Evolutionary conservation across 129 eudicot species (phyloP), one percentile per base, ranked within the genome.

Genomic region (Escallonia herrerae): DNA sequence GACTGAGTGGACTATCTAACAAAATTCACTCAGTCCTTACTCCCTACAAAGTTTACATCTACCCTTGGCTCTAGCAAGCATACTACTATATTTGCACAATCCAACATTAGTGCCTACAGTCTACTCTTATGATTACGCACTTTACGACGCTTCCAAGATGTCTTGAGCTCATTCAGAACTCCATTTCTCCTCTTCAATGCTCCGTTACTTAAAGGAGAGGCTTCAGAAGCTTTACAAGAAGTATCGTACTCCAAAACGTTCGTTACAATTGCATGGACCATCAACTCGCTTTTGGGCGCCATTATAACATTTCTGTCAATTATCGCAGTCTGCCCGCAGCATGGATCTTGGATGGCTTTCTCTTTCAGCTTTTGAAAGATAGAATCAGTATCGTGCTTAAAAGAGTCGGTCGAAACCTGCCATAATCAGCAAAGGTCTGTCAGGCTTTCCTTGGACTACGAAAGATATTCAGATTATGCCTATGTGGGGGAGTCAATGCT

Each of bases 251-350:
- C 74, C 7, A 70, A 51, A 13, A 82, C 71, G 60, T 84, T 86
- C 58, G 97, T 90, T 13, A 77, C 87, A 38, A 90, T 62, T 55
- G 91, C 95, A 70, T 79, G 82, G 44, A 74, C 76, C 14, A 59
- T 41, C 53, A 67, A 59, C 62, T 86, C 91, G 22, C 69, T 82
- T 68, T 79, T 84, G 56, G 95, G 91, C 10, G 53, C 62, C 62
- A 72, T 58, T 15, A 65, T 53, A 33, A 72, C 61, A 50, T 56
- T 81, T 66, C 79, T 82, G 75, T 86, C 97, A 2, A 90, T 58
- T 42, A 87, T 62, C 33, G 87, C 79, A 59, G 64, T 81, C 56
- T 86, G 95, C 62, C 97, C 97, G 15, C 89, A 82, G 51, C 72
- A 40, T 22, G 83, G 68, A 57, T 80, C 81, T 43, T 73, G 69